Conservation (phyloP, 139 green algal genomes). For the Deuterostichococcus epilithicus region DNA sequence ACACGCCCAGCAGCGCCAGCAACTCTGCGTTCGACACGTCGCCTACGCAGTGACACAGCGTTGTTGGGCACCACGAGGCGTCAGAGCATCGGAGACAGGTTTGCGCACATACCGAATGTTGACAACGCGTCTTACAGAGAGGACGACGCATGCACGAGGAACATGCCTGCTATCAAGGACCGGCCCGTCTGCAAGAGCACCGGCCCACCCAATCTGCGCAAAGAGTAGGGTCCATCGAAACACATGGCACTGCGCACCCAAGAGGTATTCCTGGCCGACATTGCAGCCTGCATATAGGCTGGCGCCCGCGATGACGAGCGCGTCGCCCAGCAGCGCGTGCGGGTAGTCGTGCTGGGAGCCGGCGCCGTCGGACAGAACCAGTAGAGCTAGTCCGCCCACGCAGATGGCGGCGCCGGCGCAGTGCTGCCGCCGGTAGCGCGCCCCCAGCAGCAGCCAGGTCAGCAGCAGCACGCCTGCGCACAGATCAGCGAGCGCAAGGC, state of each 20-base stretch:
- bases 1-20: conserved; percentile 48
- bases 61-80: neutral
- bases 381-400: conserved; percentile 52
- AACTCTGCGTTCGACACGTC: conserved; percentile 31
- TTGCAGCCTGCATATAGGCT: conserved; percentile 67
- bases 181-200: no score
- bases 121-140: no score
- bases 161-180: no score
- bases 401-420: conserved; percentile 53
- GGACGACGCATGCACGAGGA: no score
- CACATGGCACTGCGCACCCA: conserved; percentile 21
- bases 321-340: conserved; percentile 55
- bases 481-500: neutral
- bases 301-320: conserved; percentile 63
- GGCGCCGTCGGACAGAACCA: conserved; percentile 51
- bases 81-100: no score
- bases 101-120: no score
- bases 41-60: neutral
- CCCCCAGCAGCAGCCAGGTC: conserved; percentile 16
- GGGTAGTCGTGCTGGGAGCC: conserved; percentile 4
- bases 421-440: conserved; percentile 52
- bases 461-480: conserved; percentile 34
- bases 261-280: conserved; percentile 45
- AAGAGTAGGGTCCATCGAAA: no score
- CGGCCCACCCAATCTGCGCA: no score